These are phyloP conservation scores for Metarhizium humberi DNA, from an alignment of 2,329 filamentous ascomycete species.

Conservation along the genomic window DNA sequence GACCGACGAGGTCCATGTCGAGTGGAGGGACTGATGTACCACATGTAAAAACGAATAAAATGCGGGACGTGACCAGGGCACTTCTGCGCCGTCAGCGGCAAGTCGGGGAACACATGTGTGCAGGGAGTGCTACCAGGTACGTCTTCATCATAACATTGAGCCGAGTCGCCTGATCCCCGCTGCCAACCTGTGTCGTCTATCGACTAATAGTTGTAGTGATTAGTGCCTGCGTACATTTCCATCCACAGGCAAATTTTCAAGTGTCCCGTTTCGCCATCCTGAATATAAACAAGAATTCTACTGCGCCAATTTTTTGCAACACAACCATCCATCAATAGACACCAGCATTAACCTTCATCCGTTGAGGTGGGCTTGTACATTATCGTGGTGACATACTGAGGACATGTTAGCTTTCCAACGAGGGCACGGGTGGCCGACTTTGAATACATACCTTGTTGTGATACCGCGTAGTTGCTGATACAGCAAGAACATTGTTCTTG, in stretches of 20 bases:
- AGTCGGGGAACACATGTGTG: neutral
- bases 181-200: neutral
- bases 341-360: constrained; percentile 30
- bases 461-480: constrained; percentile 94
- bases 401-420: neutral
- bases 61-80: neutral
- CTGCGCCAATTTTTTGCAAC: neutral
- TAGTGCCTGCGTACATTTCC: neutral
- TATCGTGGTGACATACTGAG: constrained; percentile 90
- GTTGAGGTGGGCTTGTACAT: constrained; percentile 82
- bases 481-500: constrained; percentile 89
- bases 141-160: neutral
- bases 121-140: neutral
- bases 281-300: constrained; percentile 1
- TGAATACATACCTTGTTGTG: constrained; percentile 67
- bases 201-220: neutral
- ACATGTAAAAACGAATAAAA: neutral
- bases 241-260: neutral
- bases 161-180: neutral
- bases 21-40: constrained; percentile 56
- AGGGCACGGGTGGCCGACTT: neutral
- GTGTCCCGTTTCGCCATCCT: neutral
- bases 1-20: constrained; percentile 71
- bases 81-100: neutral
- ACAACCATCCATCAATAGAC: neutral